Base-by-base conservation (phyloP, 75 land plant genomes). In the Cryptomeria japonica region DNA sequence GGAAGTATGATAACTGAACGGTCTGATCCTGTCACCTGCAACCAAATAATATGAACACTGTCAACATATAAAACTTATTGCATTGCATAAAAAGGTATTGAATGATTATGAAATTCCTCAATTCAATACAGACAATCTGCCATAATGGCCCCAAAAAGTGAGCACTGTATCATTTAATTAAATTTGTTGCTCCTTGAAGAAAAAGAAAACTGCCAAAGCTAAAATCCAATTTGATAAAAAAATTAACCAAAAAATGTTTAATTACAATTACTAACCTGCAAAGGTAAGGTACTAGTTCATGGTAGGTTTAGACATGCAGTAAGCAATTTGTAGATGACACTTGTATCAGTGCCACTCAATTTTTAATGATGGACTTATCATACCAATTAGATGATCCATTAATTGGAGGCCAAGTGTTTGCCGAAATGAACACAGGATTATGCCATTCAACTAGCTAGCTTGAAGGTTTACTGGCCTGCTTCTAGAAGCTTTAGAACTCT, bases 1-100 rank as follows among this genome's bases (percentile, higher is more conserved):
- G 98, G 99, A 31, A 97, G 93, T 83, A 97, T 96, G 86, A 97
- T 96, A 28, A 97, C 93, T 19, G 99, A 97, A 13, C 99, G 94
- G 78, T 97, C 98, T 14, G 92, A 83, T 22, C 99, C 99, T 86
- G 95, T 95, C 38, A 97, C 99, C 99, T 97, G 94, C 86, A 86
- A 46, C 44, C 19, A 32, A 36, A 19, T 11, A 42, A 1, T 4
- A 85, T 28, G 46, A 86, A 70, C 15, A 73, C n/a, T 5, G 14
- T 15, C 39, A 18, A 58, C 22, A 37, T 36, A 16, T 18, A 14
- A 83, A 10, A 22, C 14, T 44, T 37, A 22, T 12, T 42, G 55
- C 55, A 51, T 14, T 51, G 13, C 55, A 56, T n/a, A 51, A 22
- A 41, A 56, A 22, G 11, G 36, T 9, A 88, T 86, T 79, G 15